Base-by-base conservation (phyloP, 202 grass and related monocot genomes). In the Elaeis oleifera region DNA sequence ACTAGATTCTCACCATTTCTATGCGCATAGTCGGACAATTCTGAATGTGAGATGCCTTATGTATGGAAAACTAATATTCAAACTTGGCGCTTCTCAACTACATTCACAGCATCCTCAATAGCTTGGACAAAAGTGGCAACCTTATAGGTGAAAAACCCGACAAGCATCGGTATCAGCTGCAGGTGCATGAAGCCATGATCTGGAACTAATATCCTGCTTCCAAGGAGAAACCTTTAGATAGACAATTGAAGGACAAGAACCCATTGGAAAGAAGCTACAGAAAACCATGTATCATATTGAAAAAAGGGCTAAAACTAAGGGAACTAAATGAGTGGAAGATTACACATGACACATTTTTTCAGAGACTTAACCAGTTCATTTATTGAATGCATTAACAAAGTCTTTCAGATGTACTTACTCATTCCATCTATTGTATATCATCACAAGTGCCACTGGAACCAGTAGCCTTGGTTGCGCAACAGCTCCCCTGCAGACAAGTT, bases 81-180 rank as follows among this genome's bases (percentile, higher is more conserved):
- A 76, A 44, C 55, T 76, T 89, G 83, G 58, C 60, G 67, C 5
- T 80, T 83, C 56, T 64, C 80, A 59, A 65, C 75, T 63, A 56
- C 50, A 55, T 77, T 71, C 21, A 97, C 21, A 49, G 72, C 81
- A 1, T 83, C 94, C 59, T 89, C 65, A 54, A 99, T 84, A 66
- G 94, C 82, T 80, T 89, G 88, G 67, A 63, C 63, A 56, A 94
- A 99, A 16, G 76, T 94, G 50, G 94, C 77, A 72, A 89, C 62
- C 80, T 99, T 94, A 63, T 99, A 94, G 28, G 94, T 94, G 63
- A 99, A 99, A 63, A 99, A 87, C 9, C 94, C 94, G 56, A 99
- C 74, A 59, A 99, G 85, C 85, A 92, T 87, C 17, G 88, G 85
- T 94, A 99, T 99, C 77, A 99, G 73, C 73, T 99, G 55, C 67